Percentiles rank a stretch among this genome's conserved stretches.
These are phyloP conservation scores for Amniculicola lignicola DNA, from an alignment of 495 filamentous ascomycete genomes.

Conservation along the genomic window DNA sequence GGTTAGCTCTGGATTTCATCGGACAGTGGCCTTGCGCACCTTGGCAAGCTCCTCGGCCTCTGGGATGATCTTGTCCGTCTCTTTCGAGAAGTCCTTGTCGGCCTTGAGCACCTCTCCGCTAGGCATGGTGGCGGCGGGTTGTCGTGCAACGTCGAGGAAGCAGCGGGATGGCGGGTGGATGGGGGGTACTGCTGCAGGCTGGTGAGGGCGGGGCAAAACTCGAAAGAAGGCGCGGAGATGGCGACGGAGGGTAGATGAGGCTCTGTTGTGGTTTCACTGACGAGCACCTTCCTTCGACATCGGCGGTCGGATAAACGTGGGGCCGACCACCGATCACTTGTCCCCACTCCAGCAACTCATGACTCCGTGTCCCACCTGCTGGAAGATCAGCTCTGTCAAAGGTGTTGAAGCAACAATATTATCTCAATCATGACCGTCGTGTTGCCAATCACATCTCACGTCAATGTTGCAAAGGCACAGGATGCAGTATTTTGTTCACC, in stretches of 20 bases:
- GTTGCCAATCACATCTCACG: too few relatives aligned
- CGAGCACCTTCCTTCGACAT: not conserved
- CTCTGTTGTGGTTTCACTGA: constrained; percentile 10
- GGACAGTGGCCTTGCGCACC: constrained; percentile 47
- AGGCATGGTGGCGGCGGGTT: constrained; percentile 49
- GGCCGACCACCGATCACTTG: not conserved
- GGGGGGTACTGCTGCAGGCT: not conserved
- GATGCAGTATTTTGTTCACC: too few relatives aligned
- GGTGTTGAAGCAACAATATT: too few relatives aligned
- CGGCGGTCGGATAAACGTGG: constrained; percentile 4
- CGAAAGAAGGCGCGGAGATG: not conserved
- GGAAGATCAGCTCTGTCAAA: too few relatives aligned
- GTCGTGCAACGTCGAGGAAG: not conserved
- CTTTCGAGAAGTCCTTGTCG: constrained; percentile 79
- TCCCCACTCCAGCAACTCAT: not conserved
- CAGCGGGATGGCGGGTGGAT: not conserved
- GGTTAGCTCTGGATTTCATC: constrained; percentile 4
- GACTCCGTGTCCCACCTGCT: too few relatives aligned
- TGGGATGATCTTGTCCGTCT: constrained; percentile 84
- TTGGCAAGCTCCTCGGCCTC: constrained; percentile 85
- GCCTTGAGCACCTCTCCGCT: constrained; percentile 59
- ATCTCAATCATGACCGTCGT: too few relatives aligned
- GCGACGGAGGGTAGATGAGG: constrained; percentile 10
- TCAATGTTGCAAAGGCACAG: too few relatives aligned
- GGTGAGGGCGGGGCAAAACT: not conserved